Evolutionary conservation across 129 eudicot species (phyloP).

Genomic region (sunflower (Helianthus annuus)): HanXRQr2.0-SUNRISE NC_035439.2:116496029-116496528

Average conservation of each 20-base stretch:
- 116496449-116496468: conserved; percentile 21
- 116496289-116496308: neutral
- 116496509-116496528: conserved; percentile 30
- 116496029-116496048: conserved; percentile 37
- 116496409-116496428: conserved; percentile 47
- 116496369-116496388: conserved; percentile 42
- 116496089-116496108: conserved; percentile 39
- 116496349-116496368: conserved; percentile 55
- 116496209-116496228: conserved; percentile 31
- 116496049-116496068: conserved; percentile 45
- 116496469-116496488: conserved; percentile 26
- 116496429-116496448: neutral
- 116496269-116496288: conserved; percentile 49
- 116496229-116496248: conserved; percentile 53
- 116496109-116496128: conserved; percentile 48
- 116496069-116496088: conserved; percentile 50
- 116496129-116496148: conserved; percentile 54
- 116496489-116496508: conserved; percentile 31
- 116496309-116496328: conserved; percentile 17
- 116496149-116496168: conserved; percentile 29
- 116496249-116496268: conserved; percentile 42
- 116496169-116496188: conserved; percentile 51
- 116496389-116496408: conserved; percentile 60
- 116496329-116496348: neutral
- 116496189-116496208: conserved; percentile 52